phyloP scores from a whole-genome alignment of 2,329 filamentous ascomycete species.

The Fusarium austroafricanum region DNA sequence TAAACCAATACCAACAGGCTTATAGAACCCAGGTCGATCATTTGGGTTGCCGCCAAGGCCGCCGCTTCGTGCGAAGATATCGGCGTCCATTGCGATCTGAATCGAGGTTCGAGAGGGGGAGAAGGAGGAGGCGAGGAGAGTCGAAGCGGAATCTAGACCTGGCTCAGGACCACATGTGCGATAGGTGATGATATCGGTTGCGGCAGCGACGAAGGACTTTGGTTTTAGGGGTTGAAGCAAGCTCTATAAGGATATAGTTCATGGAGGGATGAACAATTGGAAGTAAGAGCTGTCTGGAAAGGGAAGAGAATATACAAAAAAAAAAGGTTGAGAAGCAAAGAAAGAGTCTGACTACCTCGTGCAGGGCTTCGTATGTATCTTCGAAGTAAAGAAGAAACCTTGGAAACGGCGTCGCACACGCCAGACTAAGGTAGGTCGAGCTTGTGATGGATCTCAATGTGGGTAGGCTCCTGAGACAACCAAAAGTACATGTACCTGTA shows the following conservation, averaged over 20 bases:
- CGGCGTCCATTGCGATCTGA: slow-evolving; percentile 38
- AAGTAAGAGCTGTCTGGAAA: slow-evolving; percentile 1
- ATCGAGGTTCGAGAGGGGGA: neutral
- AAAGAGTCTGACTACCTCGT: neutral
- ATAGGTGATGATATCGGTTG: slow-evolving; percentile 31
- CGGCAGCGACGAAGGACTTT: slow-evolving; percentile 38
- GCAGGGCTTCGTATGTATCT: slow-evolving; percentile 3
- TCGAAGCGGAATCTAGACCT: slow-evolving; percentile 25
- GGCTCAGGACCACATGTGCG: slow-evolving; percentile 45
- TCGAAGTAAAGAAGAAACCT: slow-evolving; percentile 36
- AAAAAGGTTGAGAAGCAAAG: slow-evolving; percentile 15
- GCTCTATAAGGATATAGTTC: slow-evolving; percentile 2
- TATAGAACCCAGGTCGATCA: slow-evolving; percentile 71
- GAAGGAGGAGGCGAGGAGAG: slow-evolving; percentile 8
- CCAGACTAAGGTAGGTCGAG: slow-evolving; percentile 9
- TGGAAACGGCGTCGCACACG: slow-evolving; percentile 37
- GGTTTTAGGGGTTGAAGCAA: slow-evolving; percentile 19
- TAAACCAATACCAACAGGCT: slow-evolving; percentile 85
- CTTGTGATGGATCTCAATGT: slow-evolving; percentile 31
- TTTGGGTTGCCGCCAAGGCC: slow-evolving; percentile 21
- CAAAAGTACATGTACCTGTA: slow-evolving; percentile 21
- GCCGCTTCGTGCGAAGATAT: slow-evolving; percentile 41
- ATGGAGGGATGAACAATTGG: neutral
- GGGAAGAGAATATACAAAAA: slow-evolving; percentile 8
- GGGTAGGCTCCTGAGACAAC: slow-evolving; percentile 36